Evolutionary conservation across 1,284 basidiomycete genomes (phyloP).

Genomic region (Flammula alnicola): DNA sequence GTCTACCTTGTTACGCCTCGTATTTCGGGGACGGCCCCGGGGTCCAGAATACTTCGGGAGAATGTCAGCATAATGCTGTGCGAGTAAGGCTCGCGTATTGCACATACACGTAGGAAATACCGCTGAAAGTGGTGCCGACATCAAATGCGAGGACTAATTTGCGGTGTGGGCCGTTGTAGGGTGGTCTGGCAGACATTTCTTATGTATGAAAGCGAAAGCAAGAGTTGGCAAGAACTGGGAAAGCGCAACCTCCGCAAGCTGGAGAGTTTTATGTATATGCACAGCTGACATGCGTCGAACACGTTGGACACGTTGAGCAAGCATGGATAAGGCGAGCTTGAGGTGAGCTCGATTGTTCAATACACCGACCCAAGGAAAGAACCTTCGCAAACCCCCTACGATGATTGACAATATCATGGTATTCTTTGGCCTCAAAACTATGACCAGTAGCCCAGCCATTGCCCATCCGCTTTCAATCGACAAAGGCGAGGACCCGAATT

Average conservation of each 20-base stretch:
- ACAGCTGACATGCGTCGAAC: conserved; percentile 10
- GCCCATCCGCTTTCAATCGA: not conserved
- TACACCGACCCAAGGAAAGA: not conserved
- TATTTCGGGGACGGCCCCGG: conserved; percentile 28
- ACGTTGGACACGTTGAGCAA: conserved; percentile 19
- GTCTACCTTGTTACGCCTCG: conserved; percentile 30
- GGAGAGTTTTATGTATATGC: conserved; percentile 8
- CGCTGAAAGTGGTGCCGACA: conserved; percentile 30
- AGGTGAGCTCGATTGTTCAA: no score
- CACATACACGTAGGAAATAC: conserved; percentile 19
- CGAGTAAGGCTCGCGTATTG: not conserved
- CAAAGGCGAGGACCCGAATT: not conserved
- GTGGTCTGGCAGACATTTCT: conserved; percentile 36
- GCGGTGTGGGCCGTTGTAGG: conserved; percentile 38
- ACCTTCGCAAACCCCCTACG: not conserved
- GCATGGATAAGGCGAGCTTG: conserved; percentile 3
- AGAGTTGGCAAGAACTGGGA: conserved; percentile 4
- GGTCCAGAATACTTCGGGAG: conserved; percentile 26
- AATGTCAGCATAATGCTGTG: conserved; percentile 7
- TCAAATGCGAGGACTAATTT: conserved; percentile 51
- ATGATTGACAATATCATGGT: not conserved
- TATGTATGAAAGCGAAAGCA: conserved; percentile 6
- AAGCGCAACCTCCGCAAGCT: not conserved
- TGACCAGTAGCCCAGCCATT: not conserved
- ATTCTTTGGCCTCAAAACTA: not conserved